phyloP scores from a whole-genome alignment of 148 eudicot genomes.

The Dysphania ambrosioides region DNA sequence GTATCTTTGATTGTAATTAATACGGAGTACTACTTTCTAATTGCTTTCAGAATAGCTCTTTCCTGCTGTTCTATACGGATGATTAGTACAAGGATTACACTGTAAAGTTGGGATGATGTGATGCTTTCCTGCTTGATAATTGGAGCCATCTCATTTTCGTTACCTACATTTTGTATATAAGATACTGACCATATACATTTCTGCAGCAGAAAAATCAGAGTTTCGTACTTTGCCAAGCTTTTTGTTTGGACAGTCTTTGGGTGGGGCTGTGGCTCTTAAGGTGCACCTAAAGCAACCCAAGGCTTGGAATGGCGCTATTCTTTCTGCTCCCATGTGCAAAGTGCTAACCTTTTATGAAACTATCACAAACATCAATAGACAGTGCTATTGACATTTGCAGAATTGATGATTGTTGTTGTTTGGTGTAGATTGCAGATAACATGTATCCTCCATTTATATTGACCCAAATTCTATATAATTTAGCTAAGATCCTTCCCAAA shows the following conservation, averaged over 20 bases:
- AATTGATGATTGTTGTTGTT: constrained; percentile 7
- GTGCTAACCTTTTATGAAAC: constrained; percentile 37
- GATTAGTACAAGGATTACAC: background rate
- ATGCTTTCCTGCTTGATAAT: background rate
- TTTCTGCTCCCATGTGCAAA: constrained; percentile 97
- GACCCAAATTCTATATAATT: constrained; percentile 52
- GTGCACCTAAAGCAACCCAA: constrained; percentile 81
- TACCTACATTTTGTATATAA: background rate
- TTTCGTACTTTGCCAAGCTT: constrained; percentile 52
- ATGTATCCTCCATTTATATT: constrained; percentile 73
- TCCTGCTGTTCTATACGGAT: too few species aligned
- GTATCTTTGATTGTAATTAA: too few species aligned
- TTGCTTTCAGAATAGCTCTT: too few species aligned
- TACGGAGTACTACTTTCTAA: too few species aligned
- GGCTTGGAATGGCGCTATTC: constrained; percentile 87
- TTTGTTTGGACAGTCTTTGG: constrained; percentile 92
- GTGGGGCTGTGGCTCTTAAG: constrained; percentile 93
- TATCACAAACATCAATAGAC: background rate
- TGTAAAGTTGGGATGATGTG: background rate
- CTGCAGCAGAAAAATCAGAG: constrained; percentile 53
- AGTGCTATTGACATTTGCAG: background rate
- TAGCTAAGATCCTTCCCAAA: constrained; percentile 77
- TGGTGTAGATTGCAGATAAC: constrained; percentile 85
- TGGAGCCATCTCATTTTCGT: background rate
- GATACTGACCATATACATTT: background rate